Percentiles rank a stretch among this genome's conserved stretches.
Conservation (phyloP, 176 grass and related monocot species). For the maize (Zea mays) region DNA sequence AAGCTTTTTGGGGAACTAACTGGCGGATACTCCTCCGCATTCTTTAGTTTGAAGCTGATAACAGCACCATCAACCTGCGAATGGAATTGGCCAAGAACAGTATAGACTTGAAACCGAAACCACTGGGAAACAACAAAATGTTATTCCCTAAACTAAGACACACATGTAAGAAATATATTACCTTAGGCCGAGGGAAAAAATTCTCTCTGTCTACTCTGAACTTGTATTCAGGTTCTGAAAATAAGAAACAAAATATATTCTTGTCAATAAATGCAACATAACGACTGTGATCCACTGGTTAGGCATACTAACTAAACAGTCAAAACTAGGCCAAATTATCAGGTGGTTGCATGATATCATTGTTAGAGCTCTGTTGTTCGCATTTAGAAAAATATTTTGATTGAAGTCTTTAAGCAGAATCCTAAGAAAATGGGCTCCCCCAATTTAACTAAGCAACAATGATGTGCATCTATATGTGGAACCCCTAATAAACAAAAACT, state of each 20-base stretch:
- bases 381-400: neutral
- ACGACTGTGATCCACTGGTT: neutral
- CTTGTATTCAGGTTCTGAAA: conserved; percentile 83
- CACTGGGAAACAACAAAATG: neutral
- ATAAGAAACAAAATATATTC: conserved; percentile 32
- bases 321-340: neutral
- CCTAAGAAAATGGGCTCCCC: neutral
- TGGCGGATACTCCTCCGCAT: conserved; percentile 58
- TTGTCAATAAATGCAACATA: conserved; percentile 11
- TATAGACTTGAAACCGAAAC: neutral
- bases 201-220: conserved; percentile 75
- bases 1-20: conserved; percentile 80
- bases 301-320: conserved; percentile 3
- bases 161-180: conserved; percentile 31
- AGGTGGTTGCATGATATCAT: neutral
- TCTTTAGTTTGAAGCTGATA: conserved; percentile 89
- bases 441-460: neutral
- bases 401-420: neutral
- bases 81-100: conserved; percentile 12
- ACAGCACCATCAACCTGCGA: conserved; percentile 85
- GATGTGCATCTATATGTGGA: neutral
- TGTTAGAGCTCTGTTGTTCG: neutral
- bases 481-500: neutral
- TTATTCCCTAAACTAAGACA: neutral
- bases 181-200: conserved; percentile 90